Evolutionary conservation across 139 green algal genomes (phyloP).

Genomic region (Eudorina sp.): DNA sequence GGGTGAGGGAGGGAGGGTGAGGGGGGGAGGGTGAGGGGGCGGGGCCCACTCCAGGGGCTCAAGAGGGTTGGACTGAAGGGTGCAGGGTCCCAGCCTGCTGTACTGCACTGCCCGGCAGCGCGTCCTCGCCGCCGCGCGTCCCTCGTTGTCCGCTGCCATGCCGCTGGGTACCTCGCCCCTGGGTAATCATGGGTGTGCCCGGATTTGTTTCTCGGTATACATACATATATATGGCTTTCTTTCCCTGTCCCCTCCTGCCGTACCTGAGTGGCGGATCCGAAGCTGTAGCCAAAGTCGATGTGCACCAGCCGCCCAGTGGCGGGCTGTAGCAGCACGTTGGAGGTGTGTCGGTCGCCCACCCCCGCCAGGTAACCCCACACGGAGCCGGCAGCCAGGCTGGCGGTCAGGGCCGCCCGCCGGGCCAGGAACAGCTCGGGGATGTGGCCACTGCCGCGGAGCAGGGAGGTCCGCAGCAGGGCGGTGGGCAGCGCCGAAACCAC

Average conservation of each 20-base stretch:
- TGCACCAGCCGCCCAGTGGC: slow-evolving; percentile 63
- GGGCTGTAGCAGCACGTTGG: slow-evolving; percentile 81
- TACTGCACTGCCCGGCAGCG: no score
- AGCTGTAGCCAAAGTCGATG: slow-evolving; percentile 90
- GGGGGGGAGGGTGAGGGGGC: no score
- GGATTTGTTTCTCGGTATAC: no score
- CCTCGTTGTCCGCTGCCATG: no score
- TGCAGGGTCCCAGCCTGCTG: no score
- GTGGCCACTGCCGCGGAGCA: slow-evolving; percentile 53
- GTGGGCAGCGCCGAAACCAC: slow-evolving; percentile 44
- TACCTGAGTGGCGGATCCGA: slow-evolving; percentile 75
- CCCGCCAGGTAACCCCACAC: slow-evolving; percentile 72
- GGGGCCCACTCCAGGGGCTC: no score
- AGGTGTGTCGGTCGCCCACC: slow-evolving; percentile 80
- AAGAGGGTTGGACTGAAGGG: no score
- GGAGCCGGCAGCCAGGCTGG: slow-evolving; percentile 63
- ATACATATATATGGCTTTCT: no score
- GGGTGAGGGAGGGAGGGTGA: no score
- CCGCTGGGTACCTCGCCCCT: no score
- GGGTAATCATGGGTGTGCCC: no score
- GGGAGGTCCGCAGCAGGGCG: slow-evolving; percentile 63
- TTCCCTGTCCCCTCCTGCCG: background rate
- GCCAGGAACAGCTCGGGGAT: slow-evolving; percentile 70
- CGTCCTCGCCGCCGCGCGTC: no score
- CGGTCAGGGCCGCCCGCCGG: slow-evolving; percentile 55